phyloP scores from a whole-genome alignment of 495 filamentous ascomycete genomes.

The Aspergillus sclerotioniger region DNA sequence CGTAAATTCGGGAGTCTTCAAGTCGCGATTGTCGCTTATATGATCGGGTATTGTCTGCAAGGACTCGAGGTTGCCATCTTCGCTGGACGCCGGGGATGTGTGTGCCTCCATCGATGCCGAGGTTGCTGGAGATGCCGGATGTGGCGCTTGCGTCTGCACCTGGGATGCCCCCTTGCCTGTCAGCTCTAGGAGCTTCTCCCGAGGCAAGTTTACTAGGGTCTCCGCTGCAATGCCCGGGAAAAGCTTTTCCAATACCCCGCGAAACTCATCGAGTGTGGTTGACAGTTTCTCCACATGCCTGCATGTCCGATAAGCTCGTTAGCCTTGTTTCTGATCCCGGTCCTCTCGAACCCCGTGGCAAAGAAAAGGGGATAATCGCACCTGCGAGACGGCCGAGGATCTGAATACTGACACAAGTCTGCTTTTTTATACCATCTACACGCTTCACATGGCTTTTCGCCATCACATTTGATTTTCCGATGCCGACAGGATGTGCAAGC shows the following conservation, averaged over 20 bases:
- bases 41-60: conserved; percentile 45
- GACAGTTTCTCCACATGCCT: conserved; percentile 46
- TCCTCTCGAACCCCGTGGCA: neutral
- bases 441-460: conserved; percentile 46
- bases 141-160: conserved; percentile 21
- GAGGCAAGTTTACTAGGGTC: conserved; percentile 39
- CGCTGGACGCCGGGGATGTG: conserved; percentile 37
- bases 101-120: conserved; percentile 41
- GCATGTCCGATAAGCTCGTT: neutral
- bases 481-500: conserved; percentile 48
- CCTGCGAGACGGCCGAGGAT: conserved; percentile 41
- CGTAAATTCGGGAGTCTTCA: conserved; percentile 46
- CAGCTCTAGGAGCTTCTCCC: conserved; percentile 52
- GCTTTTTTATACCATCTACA: conserved; percentile 49
- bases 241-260: conserved; percentile 34
- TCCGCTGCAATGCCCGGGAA: conserved; percentile 40
- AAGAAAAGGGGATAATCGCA: conserved; percentile 16
- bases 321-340: neutral
- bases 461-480: conserved; percentile 51
- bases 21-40: conserved; percentile 23
- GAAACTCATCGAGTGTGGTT: conserved; percentile 41
- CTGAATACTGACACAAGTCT: conserved; percentile 44
- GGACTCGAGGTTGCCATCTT: conserved; percentile 42
- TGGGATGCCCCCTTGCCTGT: conserved; percentile 16
- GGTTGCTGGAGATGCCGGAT: conserved; percentile 39